Evolutionary conservation across 345 rosid species (phyloP).

Genomic region (Lepidium sativum): DNA sequence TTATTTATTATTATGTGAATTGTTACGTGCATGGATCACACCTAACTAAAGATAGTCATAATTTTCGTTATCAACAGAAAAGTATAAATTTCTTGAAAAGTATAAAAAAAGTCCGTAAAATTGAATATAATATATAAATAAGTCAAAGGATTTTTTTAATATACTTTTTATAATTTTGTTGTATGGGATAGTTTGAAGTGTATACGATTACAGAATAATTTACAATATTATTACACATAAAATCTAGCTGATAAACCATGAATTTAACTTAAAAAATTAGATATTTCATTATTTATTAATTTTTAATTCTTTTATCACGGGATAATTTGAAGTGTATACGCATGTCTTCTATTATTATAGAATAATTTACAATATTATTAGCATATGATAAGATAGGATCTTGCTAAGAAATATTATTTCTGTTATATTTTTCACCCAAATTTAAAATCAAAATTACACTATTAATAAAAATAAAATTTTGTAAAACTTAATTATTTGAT

Average conservation of each 20-base stretch:
- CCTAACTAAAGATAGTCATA: neutral
- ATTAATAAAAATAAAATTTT: too few relatives aligned
- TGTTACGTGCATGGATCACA: constrained; percentile 8
- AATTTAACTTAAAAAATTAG: too few relatives aligned
- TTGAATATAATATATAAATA: neutral
- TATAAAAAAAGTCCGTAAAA: neutral
- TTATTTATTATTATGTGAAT: neutral
- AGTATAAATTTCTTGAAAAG: neutral
- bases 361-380: too few relatives aligned
- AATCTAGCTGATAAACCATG: neutral
- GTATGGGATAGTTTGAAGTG: neutral
- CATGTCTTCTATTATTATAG: too few relatives aligned
- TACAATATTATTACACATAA: neutral
- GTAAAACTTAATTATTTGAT: too few relatives aligned
- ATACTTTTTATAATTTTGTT: neutral
- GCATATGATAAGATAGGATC: too few relatives aligned
- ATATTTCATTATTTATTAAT: too few relatives aligned
- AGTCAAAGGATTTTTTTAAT: neutral
- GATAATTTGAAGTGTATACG: neutral
- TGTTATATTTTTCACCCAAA: too few relatives aligned
- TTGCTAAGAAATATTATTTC: too few relatives aligned
- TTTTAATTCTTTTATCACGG: neutral
- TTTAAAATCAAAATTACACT: too few relatives aligned
- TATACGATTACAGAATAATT: constrained; percentile 1
- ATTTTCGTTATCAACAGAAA: neutral